Conservation (phyloP, 345 rosid species). For the Viola odorata region DNA sequence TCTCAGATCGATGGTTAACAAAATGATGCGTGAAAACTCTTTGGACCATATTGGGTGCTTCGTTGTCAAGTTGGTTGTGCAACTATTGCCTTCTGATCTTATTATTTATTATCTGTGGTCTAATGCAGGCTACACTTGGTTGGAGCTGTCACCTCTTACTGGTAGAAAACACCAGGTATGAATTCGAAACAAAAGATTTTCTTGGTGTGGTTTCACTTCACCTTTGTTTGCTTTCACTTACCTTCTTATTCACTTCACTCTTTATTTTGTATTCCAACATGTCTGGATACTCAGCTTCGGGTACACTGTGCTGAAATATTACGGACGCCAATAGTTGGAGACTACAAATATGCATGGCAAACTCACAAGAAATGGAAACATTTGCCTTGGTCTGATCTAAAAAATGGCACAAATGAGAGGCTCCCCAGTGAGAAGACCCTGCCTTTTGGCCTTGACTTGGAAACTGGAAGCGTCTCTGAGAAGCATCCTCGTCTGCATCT, state of each 20-base stretch:
- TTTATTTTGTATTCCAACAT: constrained; percentile 1
- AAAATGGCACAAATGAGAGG: constrained; percentile 12
- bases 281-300: constrained; percentile 54
- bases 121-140: constrained; percentile 80
- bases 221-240: neutral
- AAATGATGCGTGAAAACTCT: neutral
- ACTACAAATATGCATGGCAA: constrained; percentile 89
- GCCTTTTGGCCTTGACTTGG: constrained; percentile 67
- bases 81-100: neutral
- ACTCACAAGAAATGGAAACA: constrained; percentile 51
- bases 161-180: constrained; percentile 95
- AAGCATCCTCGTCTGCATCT: constrained; percentile 80
- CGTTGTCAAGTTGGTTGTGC: neutral
- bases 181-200: neutral
- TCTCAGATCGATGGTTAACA: neutral
- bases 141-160: constrained; percentile 81
- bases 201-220: neutral
- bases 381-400: constrained; percentile 19
- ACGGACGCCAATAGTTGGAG: constrained; percentile 93
- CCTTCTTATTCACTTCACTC: constrained; percentile 1
- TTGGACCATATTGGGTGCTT: neutral
- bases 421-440: constrained; percentile 18
- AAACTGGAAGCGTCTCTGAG: constrained; percentile 61
- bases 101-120: neutral
- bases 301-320: constrained; percentile 94